Percentiles rank a stretch among this genome's conserved stretches.
Conservation (phyloP, 1,284 basidiomycete species). For the Moesziomyces parantarcticus region DNA sequence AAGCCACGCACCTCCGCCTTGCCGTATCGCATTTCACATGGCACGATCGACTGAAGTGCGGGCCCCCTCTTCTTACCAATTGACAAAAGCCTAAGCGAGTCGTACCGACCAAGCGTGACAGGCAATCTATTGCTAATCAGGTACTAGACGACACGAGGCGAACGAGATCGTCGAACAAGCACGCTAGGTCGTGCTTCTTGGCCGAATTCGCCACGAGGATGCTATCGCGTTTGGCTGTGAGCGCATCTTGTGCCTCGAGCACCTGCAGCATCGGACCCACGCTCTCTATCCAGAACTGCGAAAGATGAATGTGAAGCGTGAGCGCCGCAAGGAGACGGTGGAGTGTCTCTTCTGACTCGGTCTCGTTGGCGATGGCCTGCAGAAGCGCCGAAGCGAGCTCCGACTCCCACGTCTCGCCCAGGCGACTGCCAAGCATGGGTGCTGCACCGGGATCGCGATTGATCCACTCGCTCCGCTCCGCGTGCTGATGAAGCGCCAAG, state of each 20-base stretch:
- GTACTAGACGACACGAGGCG: slow-evolving; percentile 16
- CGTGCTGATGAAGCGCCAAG: slow-evolving; percentile 69
- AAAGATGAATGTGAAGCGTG: slow-evolving; percentile 78
- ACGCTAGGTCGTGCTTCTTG: slow-evolving; percentile 23
- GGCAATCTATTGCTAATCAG: not conserved
- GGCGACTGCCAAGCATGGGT: slow-evolving; percentile 74
- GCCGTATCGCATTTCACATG: slow-evolving; percentile 3
- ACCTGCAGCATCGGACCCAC: slow-evolving; percentile 79
- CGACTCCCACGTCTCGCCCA: slow-evolving; percentile 75
- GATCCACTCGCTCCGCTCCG: slow-evolving; percentile 33
- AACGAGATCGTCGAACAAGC: slow-evolving; percentile 27
- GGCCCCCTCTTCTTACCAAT: slow-evolving; percentile 2
- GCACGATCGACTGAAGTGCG: not conserved
- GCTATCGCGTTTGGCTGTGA: slow-evolving; percentile 9
- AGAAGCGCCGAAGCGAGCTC: slow-evolving; percentile 82
- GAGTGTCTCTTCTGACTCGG: slow-evolving; percentile 77
- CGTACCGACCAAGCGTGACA: not conserved
- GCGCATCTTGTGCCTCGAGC: slow-evolving; percentile 70
- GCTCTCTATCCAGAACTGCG: slow-evolving; percentile 71
- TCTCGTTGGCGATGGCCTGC: slow-evolving; percentile 79
- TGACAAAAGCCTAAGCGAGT: too few relatives aligned
- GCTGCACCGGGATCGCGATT: slow-evolving; percentile 68
- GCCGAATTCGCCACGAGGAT: slow-evolving; percentile 18
- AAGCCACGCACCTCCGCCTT: too few relatives aligned
- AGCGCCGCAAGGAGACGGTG: slow-evolving; percentile 78